A percentile compares a stretch with the other conserved stretches of the same genome.
These are phyloP conservation scores for Boeremia lycopersici DNA, from an alignment of 2,329 filamentous ascomycete species.

Conservation along the genomic window DNA sequence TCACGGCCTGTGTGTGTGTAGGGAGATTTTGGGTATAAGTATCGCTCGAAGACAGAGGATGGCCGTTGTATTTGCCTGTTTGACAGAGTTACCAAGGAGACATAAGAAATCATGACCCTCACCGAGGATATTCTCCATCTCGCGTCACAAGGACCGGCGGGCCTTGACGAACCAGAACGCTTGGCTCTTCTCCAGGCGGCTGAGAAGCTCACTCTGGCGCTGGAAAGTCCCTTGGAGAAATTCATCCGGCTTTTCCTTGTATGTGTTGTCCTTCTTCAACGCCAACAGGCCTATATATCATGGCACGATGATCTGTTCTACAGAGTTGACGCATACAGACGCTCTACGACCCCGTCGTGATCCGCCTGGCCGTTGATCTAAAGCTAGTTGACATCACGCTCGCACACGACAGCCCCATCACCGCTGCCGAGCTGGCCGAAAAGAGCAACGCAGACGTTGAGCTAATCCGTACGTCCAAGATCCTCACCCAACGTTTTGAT, in stretches of 20 bases:
- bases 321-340: neutral
- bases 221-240: conserved; percentile 17
- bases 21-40: neutral
- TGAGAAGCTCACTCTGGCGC: conserved; percentile 9
- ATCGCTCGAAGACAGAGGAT: neutral
- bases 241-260: conserved; percentile 12
- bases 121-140: conserved; percentile 5
- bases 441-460: conserved; percentile 15
- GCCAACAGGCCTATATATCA: neutral
- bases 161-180: conserved; percentile 15
- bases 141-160: conserved; percentile 6
- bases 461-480: conserved; percentile 13
- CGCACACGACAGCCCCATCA: conserved; percentile 12
- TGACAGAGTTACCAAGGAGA: neutral
- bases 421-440: conserved; percentile 10
- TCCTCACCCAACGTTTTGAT: neutral
- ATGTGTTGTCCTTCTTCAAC: neutral
- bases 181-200: conserved; percentile 11
- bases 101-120: neutral
- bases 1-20: neutral
- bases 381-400: conserved; percentile 22
- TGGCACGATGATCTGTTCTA: neutral
- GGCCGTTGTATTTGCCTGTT: neutral
- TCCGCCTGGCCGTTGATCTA: conserved; percentile 21
- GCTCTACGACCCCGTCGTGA: conserved; percentile 14